Base-by-base conservation (phyloP, 2,329 filamentous ascomycete genomes). In the Cladosporium sp. region DNA sequence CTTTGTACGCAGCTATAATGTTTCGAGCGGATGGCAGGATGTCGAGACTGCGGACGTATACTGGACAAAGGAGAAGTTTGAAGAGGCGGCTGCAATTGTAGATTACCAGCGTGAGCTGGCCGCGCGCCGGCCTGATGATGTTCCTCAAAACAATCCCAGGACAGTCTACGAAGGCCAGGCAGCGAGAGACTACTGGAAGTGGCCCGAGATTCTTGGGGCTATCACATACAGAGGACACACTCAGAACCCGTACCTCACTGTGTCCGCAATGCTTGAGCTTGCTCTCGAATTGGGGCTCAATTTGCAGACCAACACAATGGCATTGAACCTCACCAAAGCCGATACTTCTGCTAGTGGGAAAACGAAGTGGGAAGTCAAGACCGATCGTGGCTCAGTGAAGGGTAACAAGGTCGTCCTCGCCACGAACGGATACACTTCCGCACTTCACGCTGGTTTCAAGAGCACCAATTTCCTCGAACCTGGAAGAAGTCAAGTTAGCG, bases 11-110 rank as follows among this genome's bases (percentile, higher is more conserved):
- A 75, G 80, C 21, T 74, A 87, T 64, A 69, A 68, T 5, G 83
- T 87, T 35, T 72, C 77, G 12, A 81, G 85, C 70, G 86, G 88
- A 70, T 82, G 80, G 59, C 71, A 76, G 44, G 72, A 80, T 11
- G 83, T 85, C 69, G 77, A 81, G 28, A 89, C 87, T 0, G 80
- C 87, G 2, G 86, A 89, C 72, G 76, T 88, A 2, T 77, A 88
- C 35, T 88, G 87, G 71, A 84, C 87, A 66, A 66, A 76, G 21
- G 72, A 66, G 10, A 76, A 81, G 58, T 83, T 81, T 77, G 72
- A 73, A 10, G 18, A 63, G 6, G 61, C 23, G 3, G 16, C 35
- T 14, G 49, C 28, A 5, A 46, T 46, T 8, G 1, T 63, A 26
- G 50, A 63, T 4, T 63, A n/a, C 12, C 61, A 63, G 18, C 16